Conservation (phyloP, 2,329 filamentous ascomycete species). For the Epichloe gansuensis region DNA sequence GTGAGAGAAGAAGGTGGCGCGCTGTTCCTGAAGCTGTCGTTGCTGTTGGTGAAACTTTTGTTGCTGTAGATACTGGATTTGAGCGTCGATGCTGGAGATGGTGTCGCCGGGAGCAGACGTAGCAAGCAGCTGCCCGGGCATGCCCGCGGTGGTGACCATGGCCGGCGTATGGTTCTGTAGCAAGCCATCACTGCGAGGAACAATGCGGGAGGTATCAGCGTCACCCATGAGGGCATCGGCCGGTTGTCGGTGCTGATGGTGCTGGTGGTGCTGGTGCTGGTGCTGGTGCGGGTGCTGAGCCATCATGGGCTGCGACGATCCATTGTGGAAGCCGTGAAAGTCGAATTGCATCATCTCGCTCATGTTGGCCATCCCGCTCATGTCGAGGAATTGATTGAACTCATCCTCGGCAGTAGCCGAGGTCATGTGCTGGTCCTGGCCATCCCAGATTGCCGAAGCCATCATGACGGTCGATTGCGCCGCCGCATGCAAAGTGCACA, state of each 20-base stretch:
- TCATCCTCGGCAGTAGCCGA: constrained; percentile 39
- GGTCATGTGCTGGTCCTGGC: constrained; percentile 42
- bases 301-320: constrained; percentile 21
- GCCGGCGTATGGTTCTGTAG: constrained; percentile 32
- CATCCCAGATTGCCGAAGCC: constrained; percentile 41
- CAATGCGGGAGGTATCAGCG: constrained; percentile 17
- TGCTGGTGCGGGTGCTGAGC: constrained; percentile 15
- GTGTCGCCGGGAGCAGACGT: constrained; percentile 32
- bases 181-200: constrained; percentile 20
- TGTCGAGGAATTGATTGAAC: constrained; percentile 51
- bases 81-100: constrained; percentile 48
- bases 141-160: constrained; percentile 33
- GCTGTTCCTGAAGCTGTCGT: constrained; percentile 44
- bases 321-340: constrained; percentile 41
- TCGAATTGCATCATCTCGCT: constrained; percentile 45
- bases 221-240: constrained; percentile 24
- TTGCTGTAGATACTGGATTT: constrained; percentile 53
- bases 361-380: constrained; percentile 42
- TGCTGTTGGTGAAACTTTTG: constrained; percentile 50
- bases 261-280: constrained; percentile 3
- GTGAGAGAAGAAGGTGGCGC: constrained; percentile 40
- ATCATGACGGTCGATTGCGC: constrained; percentile 26
- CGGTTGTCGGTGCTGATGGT: constrained; percentile 15
- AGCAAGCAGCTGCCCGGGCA: constrained; percentile 33
- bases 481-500: neutral